A percentile compares a stretch with the other conserved stretches of the same genome.
Evolutionary conservation across 2,329 filamentous ascomycete species (phyloP).

Genomic region (Parascedosporium putredinis): DNA sequence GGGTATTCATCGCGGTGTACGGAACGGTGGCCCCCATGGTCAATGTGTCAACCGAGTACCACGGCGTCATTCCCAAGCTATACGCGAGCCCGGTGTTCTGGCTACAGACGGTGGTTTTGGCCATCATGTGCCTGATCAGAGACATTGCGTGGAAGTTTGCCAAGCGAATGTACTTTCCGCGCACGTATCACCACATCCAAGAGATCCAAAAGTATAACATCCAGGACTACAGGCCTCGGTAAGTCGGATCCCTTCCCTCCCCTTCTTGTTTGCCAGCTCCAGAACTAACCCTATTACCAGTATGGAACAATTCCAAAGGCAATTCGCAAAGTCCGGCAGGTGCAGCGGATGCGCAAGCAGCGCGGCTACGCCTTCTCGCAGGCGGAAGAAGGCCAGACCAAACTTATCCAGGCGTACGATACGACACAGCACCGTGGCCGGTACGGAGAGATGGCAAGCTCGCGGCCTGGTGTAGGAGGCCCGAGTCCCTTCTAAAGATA

Average conservation of each 20-base stretch:
- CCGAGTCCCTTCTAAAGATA: neutral
- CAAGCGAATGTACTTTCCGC: conserved; percentile 93
- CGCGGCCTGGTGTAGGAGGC: conserved; percentile 16
- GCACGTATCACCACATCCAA: conserved; percentile 95
- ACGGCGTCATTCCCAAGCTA: conserved; percentile 70
- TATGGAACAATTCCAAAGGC: conserved; percentile 99
- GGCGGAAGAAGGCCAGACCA: conserved; percentile 90
- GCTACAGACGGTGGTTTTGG: conserved; percentile 74
- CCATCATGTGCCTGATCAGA: conserved; percentile 70
- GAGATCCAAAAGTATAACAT: conserved; percentile 99
- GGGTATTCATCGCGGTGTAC: conserved; percentile 81
- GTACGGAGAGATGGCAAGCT: conserved; percentile 84
- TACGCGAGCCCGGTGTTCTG: conserved; percentile 82
- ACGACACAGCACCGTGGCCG: conserved; percentile 84
- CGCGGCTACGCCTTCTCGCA: conserved; percentile 97
- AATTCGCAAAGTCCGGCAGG: conserved; percentile 94
- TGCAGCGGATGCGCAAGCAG: conserved; percentile 98
- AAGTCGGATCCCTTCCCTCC: conserved; percentile 23
- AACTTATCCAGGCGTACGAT: conserved; percentile 94
- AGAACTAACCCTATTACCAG: conserved; percentile 29
- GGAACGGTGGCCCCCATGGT: conserved; percentile 75
- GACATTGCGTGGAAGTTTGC: conserved; percentile 96
- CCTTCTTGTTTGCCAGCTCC: conserved; percentile 1
- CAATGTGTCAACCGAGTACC: conserved; percentile 72
- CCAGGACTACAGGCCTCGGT: conserved; percentile 94